These are phyloP conservation scores for Peltaster fructicola DNA, from an alignment of 2,329 filamentous ascomycete species.

Conservation along the genomic window DNA sequence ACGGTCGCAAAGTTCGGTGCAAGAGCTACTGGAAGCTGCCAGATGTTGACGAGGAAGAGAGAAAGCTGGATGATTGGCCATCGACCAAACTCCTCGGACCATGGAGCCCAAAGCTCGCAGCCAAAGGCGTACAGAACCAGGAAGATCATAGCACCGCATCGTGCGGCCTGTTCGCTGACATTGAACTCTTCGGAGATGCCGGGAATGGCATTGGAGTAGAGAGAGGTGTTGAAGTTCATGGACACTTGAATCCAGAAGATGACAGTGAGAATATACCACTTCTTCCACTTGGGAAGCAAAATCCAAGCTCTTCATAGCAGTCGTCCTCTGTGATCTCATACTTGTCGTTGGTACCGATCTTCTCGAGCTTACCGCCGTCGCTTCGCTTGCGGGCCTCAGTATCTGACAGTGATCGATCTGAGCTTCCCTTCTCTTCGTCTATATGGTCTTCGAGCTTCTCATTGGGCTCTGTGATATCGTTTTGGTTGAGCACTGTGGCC, in stretches of 20 bases:
- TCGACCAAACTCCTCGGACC: conserved; percentile 37
- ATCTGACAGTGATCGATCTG: conserved; percentile 6
- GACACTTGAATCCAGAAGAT: conserved; percentile 38
- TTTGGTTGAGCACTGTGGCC: conserved; percentile 12
- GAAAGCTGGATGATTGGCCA: conserved; percentile 33
- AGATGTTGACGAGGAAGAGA: conserved; percentile 36
- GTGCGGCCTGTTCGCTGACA: conserved; percentile 29
- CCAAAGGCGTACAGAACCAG: conserved; percentile 35
- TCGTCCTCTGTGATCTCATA: conserved; percentile 32
- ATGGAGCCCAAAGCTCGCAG: conserved; percentile 35
- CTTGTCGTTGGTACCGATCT: conserved; percentile 23
- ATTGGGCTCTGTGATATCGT: conserved; percentile 13
- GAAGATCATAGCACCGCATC: conserved; percentile 32
- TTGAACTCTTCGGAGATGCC: conserved; percentile 29
- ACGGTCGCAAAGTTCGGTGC: conserved; percentile 29
- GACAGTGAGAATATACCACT: conserved; percentile 35
- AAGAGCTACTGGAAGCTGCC: conserved; percentile 32
- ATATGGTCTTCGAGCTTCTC: conserved; percentile 11
- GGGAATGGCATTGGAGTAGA: conserved; percentile 35
- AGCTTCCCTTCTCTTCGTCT: conserved; percentile 7
- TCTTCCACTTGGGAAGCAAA: conserved; percentile 30
- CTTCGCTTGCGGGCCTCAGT: conserved; percentile 2
- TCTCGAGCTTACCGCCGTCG: conserved; percentile 11
- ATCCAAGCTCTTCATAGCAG: conserved; percentile 33
- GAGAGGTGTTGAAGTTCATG: conserved; percentile 42